phyloP scores from a whole-genome alignment of 2,329 filamentous ascomycete species.

The Cyanodermella asteris region DNA sequence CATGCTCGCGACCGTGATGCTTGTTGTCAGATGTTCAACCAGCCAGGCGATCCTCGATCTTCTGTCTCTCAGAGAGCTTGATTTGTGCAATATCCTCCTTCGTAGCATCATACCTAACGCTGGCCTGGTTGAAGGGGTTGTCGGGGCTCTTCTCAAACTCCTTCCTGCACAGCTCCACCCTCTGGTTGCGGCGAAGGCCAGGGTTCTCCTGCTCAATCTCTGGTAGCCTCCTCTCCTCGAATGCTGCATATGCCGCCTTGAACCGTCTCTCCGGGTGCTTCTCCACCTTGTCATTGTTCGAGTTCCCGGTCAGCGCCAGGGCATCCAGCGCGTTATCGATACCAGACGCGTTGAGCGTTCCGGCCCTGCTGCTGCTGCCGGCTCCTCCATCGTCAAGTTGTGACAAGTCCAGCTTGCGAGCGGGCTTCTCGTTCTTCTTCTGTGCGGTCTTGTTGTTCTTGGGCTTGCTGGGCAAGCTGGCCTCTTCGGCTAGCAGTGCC shows the following conservation, averaged over 20 bases:
- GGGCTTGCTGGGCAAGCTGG: conserved; percentile 34
- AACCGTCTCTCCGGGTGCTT: conserved; percentile 71
- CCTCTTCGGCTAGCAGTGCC: conserved; percentile 63
- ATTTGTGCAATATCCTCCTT: conserved; percentile 54
- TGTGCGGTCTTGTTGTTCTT: conserved; percentile 30
- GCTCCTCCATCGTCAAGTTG: conserved; percentile 44
- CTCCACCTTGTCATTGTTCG: conserved; percentile 52
- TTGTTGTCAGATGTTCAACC: no score
- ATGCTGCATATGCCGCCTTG: conserved; percentile 67
- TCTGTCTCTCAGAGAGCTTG: conserved; percentile 42
- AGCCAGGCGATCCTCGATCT: conserved; percentile 50
- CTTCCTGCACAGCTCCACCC: conserved; percentile 62
- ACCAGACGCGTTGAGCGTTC: conserved; percentile 56
- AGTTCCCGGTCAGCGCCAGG: conserved; percentile 40
- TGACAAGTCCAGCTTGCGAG: conserved; percentile 51
- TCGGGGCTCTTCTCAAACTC: conserved; percentile 90
- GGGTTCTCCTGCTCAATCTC: conserved; percentile 74
- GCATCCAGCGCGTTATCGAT: conserved; percentile 91
- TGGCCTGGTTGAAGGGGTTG: conserved; percentile 84
- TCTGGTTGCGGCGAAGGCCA: conserved; percentile 62
- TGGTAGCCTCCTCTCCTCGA: conserved; percentile 55
- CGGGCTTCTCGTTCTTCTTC: conserved; percentile 35
- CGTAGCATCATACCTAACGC: conserved; percentile 51
- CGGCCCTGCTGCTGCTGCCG: conserved; percentile 19
- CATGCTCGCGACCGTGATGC: no score